phyloP scores from a whole-genome alignment of 1,139 yeast genomes.

The Lizanozyma gosingica region DNA sequence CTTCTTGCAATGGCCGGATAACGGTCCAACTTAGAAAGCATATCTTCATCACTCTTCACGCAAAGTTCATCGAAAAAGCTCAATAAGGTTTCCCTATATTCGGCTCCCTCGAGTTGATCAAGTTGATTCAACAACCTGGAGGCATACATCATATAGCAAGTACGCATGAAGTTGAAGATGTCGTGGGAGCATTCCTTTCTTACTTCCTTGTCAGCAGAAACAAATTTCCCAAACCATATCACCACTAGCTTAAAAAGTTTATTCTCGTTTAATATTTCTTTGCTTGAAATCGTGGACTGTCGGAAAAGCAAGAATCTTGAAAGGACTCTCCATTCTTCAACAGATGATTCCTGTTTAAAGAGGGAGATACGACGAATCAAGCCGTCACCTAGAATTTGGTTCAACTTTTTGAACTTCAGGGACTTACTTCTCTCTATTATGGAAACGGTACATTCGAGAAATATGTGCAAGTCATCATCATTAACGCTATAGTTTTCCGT shows the following conservation, averaged over 20 bases:
- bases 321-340: neutral
- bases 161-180: conserved; percentile 28
- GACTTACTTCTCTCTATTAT: neutral
- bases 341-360: neutral
- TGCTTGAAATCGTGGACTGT: neutral
- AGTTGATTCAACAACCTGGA: neutral
- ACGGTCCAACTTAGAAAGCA: neutral
- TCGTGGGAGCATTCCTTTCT: conserved; percentile 14
- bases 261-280: neutral
- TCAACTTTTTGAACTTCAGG: neutral
- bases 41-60: neutral
- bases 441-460: neutral
- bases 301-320: neutral
- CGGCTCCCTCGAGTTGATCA: neutral
- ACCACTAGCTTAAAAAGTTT: neutral
- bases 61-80: neutral
- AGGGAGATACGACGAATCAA: neutral
- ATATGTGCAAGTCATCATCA: conserved; percentile 1
- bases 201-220: conserved; percentile 5
- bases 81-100: neutral
- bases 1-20: neutral
- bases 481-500: conserved; percentile 1
- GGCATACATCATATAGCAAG: conserved; percentile 23
- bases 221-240: neutral
- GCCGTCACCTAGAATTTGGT: neutral